These are phyloP conservation scores for Neonectria ditissima DNA, from an alignment of 2,329 filamentous ascomycete species.

Conservation along the genomic window DNA sequence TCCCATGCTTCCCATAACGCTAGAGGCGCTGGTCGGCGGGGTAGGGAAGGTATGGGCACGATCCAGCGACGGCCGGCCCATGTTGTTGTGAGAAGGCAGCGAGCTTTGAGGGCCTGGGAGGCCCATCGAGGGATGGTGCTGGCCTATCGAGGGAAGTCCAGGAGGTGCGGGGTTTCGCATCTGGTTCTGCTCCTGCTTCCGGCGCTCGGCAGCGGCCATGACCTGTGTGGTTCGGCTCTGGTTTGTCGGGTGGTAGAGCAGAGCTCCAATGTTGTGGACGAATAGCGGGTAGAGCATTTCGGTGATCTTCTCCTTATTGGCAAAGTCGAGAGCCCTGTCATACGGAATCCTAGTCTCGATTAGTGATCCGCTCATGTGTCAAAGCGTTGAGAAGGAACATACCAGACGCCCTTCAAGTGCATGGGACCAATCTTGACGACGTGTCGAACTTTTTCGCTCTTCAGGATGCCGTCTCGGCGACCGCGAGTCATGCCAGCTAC, in stretches of 20 bases:
- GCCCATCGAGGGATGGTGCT: conserved; percentile 71
- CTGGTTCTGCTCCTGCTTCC: conserved; percentile 76
- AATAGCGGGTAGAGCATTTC: conserved; percentile 95
- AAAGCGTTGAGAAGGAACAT: conserved; percentile 55
- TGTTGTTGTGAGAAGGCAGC: conserved; percentile 74
- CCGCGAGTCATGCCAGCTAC: conserved; percentile 98
- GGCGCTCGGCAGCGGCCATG: conserved; percentile 84
- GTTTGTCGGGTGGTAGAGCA: conserved; percentile 94
- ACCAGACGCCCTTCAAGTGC: conserved; percentile 98
- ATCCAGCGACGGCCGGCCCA: conserved; percentile 81
- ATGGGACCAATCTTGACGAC: conserved; percentile 99
- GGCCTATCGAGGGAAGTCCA: conserved; percentile 75
- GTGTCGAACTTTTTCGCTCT: conserved; percentile 96
- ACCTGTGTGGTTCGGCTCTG: conserved; percentile 84
- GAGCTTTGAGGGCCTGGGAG: conserved; percentile 68
- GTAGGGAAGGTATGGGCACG: conserved; percentile 94
- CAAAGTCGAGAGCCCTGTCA: conserved; percentile 96
- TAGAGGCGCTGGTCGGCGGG: conserved; percentile 91
- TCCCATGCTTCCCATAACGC: conserved; percentile 80
- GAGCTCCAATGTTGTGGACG: conserved; percentile 94
- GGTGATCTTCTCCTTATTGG: conserved; percentile 99
- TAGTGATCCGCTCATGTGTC: conserved; percentile 40
- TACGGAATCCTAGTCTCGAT: conserved; percentile 85
- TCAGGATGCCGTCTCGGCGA: conserved; percentile 93
- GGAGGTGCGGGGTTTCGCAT: conserved; percentile 70